A percentile compares a stretch with the other conserved stretches of the same genome.
Evolutionary conservation across 2,329 filamentous ascomycete species (phyloP).

Genomic region (Verticillium klebahnii): DNA sequence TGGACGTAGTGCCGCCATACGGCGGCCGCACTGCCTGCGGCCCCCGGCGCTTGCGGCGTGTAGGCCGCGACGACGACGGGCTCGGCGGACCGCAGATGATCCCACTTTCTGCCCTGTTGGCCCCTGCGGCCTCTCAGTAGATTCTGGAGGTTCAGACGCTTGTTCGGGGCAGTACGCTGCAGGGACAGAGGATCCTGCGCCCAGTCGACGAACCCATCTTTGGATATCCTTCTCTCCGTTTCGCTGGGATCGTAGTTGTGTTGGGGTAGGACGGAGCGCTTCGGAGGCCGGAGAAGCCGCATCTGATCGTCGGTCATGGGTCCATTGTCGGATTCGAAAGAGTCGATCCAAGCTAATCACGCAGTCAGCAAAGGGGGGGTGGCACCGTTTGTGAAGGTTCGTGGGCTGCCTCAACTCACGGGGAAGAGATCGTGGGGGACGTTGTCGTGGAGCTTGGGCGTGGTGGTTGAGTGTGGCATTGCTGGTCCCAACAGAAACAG

Average conservation of each 20-base stretch:
- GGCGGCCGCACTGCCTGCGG: slow-evolving; percentile 20
- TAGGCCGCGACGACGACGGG: slow-evolving; percentile 54
- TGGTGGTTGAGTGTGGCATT: slow-evolving; percentile 11
- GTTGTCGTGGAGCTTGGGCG: slow-evolving; percentile 9
- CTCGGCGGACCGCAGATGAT: slow-evolving; percentile 54
- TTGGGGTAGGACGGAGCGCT: slow-evolving; percentile 31
- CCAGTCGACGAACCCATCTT: slow-evolving; percentile 41
- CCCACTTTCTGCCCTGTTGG: slow-evolving; percentile 52
- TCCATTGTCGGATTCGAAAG: slow-evolving; percentile 38
- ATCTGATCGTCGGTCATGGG: slow-evolving; percentile 31
- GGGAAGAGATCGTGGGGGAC: slow-evolving; percentile 20
- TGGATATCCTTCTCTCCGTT: slow-evolving; percentile 37
- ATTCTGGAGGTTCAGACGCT: slow-evolving; percentile 34
- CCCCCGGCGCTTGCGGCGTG: slow-evolving; percentile 28
- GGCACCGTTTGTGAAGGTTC: background rate
- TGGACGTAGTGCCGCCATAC: slow-evolving; percentile 50
- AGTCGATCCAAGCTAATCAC: slow-evolving; percentile 43
- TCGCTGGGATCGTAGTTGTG: slow-evolving; percentile 37
- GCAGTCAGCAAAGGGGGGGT: background rate
- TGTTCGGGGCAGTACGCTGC: slow-evolving; percentile 23
- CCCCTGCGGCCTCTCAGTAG: slow-evolving; percentile 41
- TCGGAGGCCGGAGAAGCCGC: slow-evolving; percentile 31
- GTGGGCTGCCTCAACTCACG: slow-evolving; percentile 16
- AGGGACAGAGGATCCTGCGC: slow-evolving; percentile 30
- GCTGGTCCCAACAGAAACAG: slow-evolving; percentile 11